Evolutionary conservation across 2,329 filamentous ascomycete genomes (phyloP), one percentile per base, ranked within the genome.

Genomic region (Ophiostoma fasciatum): DNA sequence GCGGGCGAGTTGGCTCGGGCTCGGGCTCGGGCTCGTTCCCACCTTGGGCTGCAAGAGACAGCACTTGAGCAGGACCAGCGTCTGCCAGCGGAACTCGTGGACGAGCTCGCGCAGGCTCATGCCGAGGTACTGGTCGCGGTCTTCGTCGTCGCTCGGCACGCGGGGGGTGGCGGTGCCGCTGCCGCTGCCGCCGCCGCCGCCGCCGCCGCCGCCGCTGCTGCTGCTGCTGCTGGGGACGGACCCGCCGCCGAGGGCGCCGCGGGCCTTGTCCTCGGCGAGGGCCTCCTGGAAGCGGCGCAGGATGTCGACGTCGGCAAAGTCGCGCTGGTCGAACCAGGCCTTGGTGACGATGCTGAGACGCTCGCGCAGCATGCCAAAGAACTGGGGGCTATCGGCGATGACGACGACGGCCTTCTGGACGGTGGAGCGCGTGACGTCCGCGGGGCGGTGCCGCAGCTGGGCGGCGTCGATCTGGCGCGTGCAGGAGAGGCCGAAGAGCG

Each of bases 331-430:
- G 59, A 98, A 98, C 90, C 90, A 98, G 18, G 88, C 88, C 48
- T 78, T 81, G 4, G 88, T 94, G 13, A 98, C 87, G 22, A 94
- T 77, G 33, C 82, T 81, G 44, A 98, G 62, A 46, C 90, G 79
- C 58, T 96, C 83, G 49, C 88, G 77, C 53, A 98, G 63, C 61
- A 90, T 82, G 38, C 85, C 87, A 56, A 98, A 93, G 50, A 76
- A 76, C 51, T 90, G 82, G 8, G 90, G 90, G 44, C 75, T 84
- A 57, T 94, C 83, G 37, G 83, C 85, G 47, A 98, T 84, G 37
- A 94, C 85, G 31, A 98, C 88, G 4, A 98, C 85, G 12, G 88
- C 90, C 63, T 98, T 98, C 56, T 98, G 90, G 28, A 98, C 90
- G 2, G 90, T 94, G 41, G 84, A 94, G 42, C 90, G 72, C n/a